Conservation (phyloP, 208 protist species). For the Trypanosoma vivax region DNA sequence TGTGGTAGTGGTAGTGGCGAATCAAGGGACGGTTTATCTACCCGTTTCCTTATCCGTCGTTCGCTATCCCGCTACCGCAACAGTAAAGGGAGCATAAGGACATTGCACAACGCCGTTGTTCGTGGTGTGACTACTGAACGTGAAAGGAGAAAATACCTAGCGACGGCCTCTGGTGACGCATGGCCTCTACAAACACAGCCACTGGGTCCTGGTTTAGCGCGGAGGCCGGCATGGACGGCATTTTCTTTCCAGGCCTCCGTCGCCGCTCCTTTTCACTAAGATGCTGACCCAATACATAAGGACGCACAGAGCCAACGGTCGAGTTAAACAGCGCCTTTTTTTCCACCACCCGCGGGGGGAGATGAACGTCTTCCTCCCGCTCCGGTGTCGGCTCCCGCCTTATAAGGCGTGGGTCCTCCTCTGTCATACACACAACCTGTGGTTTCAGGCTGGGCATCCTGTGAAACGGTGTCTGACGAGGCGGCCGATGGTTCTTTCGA, state of each 20-base stretch:
- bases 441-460: neutral
- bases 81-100: neutral
- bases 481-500: neutral
- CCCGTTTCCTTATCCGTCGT: neutral
- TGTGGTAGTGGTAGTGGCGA: no score
- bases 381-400: neutral
- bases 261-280: neutral
- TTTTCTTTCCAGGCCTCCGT: neutral
- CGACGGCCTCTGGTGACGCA: conserved; percentile 17
- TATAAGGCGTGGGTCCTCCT: conserved; percentile 5
- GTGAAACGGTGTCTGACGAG: neutral
- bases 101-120: neutral
- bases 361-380: neutral
- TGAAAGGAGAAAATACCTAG: conserved; percentile 19
- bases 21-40: no score
- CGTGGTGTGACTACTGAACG: conserved; percentile 4
- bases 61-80: neutral
- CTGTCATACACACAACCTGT: neutral
- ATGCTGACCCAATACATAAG: conserved; percentile 11
- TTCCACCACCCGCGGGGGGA: conserved; percentile 6
- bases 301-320: conserved; percentile 15
- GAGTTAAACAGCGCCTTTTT: conserved; percentile 11
- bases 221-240: conserved; percentile 8
- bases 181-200: conserved; percentile 19
- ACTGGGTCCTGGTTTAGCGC: conserved; percentile 10